A percentile compares a stretch with the other conserved stretches of the same genome.
Conservation (phyloP, 495 filamentous ascomycete genomes). For the Hyaloscypha finlandica region DNA sequence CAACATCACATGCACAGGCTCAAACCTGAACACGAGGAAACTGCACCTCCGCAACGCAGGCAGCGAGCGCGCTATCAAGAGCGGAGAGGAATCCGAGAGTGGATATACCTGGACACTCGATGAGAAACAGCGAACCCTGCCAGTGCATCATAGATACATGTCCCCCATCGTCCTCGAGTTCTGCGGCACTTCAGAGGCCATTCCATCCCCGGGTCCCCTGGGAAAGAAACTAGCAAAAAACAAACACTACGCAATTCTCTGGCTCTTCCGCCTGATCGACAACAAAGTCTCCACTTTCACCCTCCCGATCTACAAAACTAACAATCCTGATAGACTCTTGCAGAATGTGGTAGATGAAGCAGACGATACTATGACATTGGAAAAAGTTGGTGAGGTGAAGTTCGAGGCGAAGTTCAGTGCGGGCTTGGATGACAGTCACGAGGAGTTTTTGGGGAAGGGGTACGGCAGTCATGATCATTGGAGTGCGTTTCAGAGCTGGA, state of each 20-base stretch:
- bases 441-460: slow-evolving; percentile 5
- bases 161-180: slow-evolving; percentile 14
- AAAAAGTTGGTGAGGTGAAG: slow-evolving; percentile 9
- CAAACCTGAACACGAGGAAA: not conserved
- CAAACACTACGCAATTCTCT: slow-evolving; percentile 15
- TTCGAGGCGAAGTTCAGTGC: slow-evolving; percentile 14
- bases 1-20: slow-evolving; percentile 2
- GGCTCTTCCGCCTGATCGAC: slow-evolving; percentile 13
- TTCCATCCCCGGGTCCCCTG: not conserved
- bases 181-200: not conserved
- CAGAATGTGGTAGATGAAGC: slow-evolving; percentile 11
- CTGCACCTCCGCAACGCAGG: slow-evolving; percentile 6
- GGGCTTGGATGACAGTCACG: slow-evolving; percentile 14
- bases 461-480: not conserved
- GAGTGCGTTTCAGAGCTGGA: not conserved
- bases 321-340: slow-evolving; percentile 13
- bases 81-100: slow-evolving; percentile 1
- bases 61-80: slow-evolving; percentile 7
- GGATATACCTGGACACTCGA: slow-evolving; percentile 2
- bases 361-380: slow-evolving; percentile 12
- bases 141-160: slow-evolving; percentile 12
- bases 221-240: slow-evolving; percentile 4
- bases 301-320: slow-evolving; percentile 16
- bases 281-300: slow-evolving; percentile 10
- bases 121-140: not conserved